Base-by-base conservation (phyloP, 441 rosid genomes). In the Croton setiger region DNA sequence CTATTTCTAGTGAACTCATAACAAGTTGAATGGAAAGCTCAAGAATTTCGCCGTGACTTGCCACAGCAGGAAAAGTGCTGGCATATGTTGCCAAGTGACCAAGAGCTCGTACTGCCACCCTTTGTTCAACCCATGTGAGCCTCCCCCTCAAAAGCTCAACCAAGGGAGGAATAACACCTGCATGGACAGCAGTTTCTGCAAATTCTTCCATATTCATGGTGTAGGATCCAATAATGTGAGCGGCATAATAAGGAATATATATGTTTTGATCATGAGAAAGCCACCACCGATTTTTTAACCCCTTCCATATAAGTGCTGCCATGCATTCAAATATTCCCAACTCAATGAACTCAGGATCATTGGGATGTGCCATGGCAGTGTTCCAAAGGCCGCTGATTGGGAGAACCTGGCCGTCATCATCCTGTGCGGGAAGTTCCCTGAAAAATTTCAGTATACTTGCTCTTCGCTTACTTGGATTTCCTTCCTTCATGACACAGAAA, bases 291-390 rank as follows among this genome's bases (percentile, higher is more conserved):
- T 88, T 94, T 81, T 88, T 92, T 20, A 94, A 76, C 53, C 97
- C 98, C 77, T 94, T 94, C 94, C 94, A 92, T 70, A 88, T 92
- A 60, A 94, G 83, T 59, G 98, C 87, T 21, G 96, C 79, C 98
- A 94, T 94, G 83, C 97, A 94, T 75, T 90, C 98, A 37, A 94
- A 94, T 68, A 92, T 94, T 58, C 98, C 97, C 56, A 94, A 81
- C 75, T 92, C 96, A 2, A 94, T 88, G 76, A 94, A 94, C 77
- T 94, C 98, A 0, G 96, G 97, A 68, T 94, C 97, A 60, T 94
- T 92, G n/a, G 98, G 98, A 76, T 94, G 97, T 20, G 99, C 98
- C 99, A 92, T 94, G 49, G 99, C 97, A 63, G 99, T 94, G 84
- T 94, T 94, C 98, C 99, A 94, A 45, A 94, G 91, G 54, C 99